phyloP scores from a whole-genome alignment of 1,284 basidiomycete species.

The Ceratobasidium sp. region DNA sequence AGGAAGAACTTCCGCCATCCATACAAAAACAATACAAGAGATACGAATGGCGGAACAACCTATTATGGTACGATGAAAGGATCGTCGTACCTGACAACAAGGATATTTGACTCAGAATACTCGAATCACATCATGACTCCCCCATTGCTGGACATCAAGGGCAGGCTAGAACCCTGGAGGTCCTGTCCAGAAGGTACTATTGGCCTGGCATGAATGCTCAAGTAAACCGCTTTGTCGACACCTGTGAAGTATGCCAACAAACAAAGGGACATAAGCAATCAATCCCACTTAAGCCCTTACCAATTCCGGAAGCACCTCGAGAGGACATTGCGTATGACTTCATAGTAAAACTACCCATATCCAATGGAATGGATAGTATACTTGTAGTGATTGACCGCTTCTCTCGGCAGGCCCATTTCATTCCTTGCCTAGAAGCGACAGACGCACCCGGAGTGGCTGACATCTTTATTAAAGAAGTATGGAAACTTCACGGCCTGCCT shows the following conservation, averaged over 20 bases:
- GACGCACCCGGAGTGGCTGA: conserved; percentile 43
- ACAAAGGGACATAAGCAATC: conserved; percentile 47
- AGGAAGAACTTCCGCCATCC: too few relatives aligned
- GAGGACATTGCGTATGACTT: conserved; percentile 38
- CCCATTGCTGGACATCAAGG: conserved; percentile 47
- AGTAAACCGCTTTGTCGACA: conserved; percentile 11
- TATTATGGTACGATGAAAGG: conserved; percentile 20
- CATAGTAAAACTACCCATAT: conserved; percentile 50
- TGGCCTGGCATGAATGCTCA: conserved; percentile 48
- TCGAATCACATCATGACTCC: conserved; percentile 38
- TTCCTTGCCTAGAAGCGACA: conserved; percentile 49
- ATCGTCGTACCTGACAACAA: conserved; percentile 48
- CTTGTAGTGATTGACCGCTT: conserved; percentile 52
- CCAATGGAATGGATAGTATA: conserved; percentile 49
- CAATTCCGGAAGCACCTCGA: conserved; percentile 43
- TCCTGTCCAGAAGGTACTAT: conserved; percentile 42
- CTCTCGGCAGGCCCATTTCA: conserved; percentile 50
- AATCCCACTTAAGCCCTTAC: conserved; percentile 41
- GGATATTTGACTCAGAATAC: background rate
- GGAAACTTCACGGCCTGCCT: conserved; percentile 49
- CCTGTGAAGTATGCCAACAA: conserved; percentile 47
- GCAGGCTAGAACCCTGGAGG: conserved; percentile 30
- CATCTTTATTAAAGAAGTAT: conserved; percentile 49
- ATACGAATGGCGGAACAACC: conserved; percentile 6
- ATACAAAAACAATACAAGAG: background rate